Evolutionary conservation across 805 yeast species (phyloP).

Genomic region (Starmerella apicola): DNA sequence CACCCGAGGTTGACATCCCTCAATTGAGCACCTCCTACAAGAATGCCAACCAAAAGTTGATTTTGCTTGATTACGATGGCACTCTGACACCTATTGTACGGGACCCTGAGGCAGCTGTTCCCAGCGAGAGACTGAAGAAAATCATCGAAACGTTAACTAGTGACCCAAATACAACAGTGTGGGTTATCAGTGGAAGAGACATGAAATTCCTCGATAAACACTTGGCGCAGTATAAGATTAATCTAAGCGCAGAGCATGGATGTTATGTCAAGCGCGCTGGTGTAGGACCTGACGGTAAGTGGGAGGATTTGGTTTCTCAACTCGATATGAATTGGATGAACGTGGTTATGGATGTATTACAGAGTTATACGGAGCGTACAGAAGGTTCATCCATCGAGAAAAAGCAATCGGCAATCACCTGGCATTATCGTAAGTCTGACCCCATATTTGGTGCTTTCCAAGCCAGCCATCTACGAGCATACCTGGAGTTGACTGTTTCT

Average conservation of each 20-base stretch:
- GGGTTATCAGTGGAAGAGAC: constrained; percentile 96
- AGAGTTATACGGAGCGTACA: constrained; percentile 68
- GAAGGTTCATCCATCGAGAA: constrained; percentile 81
- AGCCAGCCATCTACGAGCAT: constrained; percentile 59
- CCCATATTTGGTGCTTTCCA: constrained; percentile 87
- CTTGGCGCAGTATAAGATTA: constrained; percentile 63
- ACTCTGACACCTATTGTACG: constrained; percentile 91
- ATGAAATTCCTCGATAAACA: constrained; percentile 78
- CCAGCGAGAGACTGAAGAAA: constrained; percentile 56
- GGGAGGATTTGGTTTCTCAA: constrained; percentile 76
- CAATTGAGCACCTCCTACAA: constrained; percentile 47
- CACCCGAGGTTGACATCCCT: constrained; percentile 75
- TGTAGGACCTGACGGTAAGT: constrained; percentile 35
- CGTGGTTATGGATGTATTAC: constrained; percentile 64
- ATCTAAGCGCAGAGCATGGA: constrained; percentile 94
- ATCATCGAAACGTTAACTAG: constrained; percentile 48
- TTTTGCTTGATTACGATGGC: constrained; percentile 93
- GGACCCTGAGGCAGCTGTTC: constrained; percentile 98
- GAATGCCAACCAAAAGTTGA: constrained; percentile 53
- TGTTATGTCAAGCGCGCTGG: constrained; percentile 69
- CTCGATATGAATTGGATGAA: constrained; percentile 91
- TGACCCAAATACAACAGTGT: constrained; percentile 75
- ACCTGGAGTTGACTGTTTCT: constrained; percentile 48
- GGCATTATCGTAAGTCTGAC: constrained; percentile 95
- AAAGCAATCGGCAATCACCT: constrained; percentile 87